These are phyloP conservation scores for Ophiostoma perfectum DNA, from an alignment of 2,329 filamentous ascomycete genomes.

Conservation along the genomic window DNA sequence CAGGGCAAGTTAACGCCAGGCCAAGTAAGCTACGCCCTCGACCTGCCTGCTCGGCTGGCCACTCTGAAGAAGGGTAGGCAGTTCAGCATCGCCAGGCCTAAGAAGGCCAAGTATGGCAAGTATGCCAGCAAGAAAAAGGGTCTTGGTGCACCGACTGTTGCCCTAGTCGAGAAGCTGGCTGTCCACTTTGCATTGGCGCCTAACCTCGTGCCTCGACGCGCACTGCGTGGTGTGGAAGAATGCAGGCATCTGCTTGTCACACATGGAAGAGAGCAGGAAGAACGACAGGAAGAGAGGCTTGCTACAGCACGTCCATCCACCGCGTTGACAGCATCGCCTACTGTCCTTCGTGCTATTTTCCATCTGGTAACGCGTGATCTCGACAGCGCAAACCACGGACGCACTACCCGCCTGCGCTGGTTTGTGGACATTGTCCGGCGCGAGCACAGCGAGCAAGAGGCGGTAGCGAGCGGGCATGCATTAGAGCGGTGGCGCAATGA, in stretches of 20 bases:
- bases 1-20: conserved; percentile 17
- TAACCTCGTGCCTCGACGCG: conserved; percentile 28
- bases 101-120: not conserved
- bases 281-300: not conserved
- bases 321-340: conserved; percentile 20
- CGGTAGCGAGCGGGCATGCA: conserved; percentile 26
- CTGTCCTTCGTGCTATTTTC: conserved; percentile 32
- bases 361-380: conserved; percentile 36
- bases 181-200: conserved; percentile 25
- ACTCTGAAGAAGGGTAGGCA: not conserved
- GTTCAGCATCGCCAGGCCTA: not conserved
- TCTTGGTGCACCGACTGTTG: conserved; percentile 22
- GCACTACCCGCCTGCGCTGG: conserved; percentile 36
- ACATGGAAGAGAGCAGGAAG: conserved; percentile 22
- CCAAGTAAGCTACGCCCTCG: conserved; percentile 21
- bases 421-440: conserved; percentile 33
- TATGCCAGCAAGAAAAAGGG: conserved; percentile 7
- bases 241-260: conserved; percentile 32
- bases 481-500: conserved; percentile 28
- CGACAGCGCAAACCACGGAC: conserved; percentile 33
- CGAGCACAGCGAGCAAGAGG: conserved; percentile 29
- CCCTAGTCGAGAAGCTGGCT: conserved; percentile 27
- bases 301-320: not conserved
- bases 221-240: conserved; percentile 32
- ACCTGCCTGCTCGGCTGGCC: conserved; percentile 14